Evolutionary conservation across 345 rosid species (phyloP), one percentile per base, ranked within the genome.

Genomic region (Acer yangbiense): DNA sequence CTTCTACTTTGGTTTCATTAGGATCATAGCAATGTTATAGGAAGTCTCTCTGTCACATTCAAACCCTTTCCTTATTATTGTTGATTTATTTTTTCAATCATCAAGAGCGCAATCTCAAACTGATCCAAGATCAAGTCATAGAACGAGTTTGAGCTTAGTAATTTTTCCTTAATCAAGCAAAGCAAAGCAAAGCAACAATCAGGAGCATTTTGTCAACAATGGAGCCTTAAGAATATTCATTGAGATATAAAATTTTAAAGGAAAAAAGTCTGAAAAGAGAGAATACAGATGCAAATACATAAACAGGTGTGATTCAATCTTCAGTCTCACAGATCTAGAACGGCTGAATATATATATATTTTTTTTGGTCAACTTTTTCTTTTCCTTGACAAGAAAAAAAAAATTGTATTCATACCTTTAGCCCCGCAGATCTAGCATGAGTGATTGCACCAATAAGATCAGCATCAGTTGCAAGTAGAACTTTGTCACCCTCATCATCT

Each of bases 401-500:
- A 20, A 60, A 20, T 18, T 60, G 12, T 60, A 60, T 60, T 2
- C 64, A n/a, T 79, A 94, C 98, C 98, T 94, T 97, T 76, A 82
- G 82, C 64, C 94, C 95, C 6, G 65, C 35, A 41, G 93, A 88
- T 85, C 91, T 89, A 44, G 98, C 92, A 72, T 89, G 88, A 77
- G 75, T 78, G 55, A 91, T 85, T 29, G 97, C 98, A 82, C 92
- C 83, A 72, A 85, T 74, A 81, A 97, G 91, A 85, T 97, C 99
- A 63, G 77, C 80, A 52, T 94, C 98, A 48, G 89, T 84, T 41
- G 91, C 77, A 41, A 97, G 90, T 76, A 94, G 77, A 71, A 97
- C 93, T 83, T 89, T 93, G 79, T 97, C 99, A 72, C 98, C 93
- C 85, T 97, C 98, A 61, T 97, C 99, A 23, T 97, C 99, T 80